Evolutionary conservation across 2,329 filamentous ascomycete species (phyloP).

Genomic region (Chrysoporthe puriensis): DNA sequence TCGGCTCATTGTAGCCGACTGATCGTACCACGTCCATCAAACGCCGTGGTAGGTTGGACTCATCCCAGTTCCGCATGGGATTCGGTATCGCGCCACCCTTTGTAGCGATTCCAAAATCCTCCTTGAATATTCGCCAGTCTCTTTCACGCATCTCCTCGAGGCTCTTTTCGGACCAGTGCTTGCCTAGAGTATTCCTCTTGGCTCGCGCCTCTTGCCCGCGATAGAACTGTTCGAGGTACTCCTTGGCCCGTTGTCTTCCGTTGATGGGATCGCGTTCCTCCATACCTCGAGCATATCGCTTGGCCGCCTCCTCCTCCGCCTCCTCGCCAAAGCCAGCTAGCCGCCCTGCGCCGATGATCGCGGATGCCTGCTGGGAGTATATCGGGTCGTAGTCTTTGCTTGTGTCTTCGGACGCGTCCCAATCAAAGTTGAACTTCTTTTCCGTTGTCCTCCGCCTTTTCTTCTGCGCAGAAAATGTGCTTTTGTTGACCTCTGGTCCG

Average conservation of each 20-base stretch:
- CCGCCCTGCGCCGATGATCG: constrained; percentile 54
- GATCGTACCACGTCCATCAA: constrained; percentile 80
- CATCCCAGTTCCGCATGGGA: constrained; percentile 92
- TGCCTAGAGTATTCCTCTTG: constrained; percentile 76
- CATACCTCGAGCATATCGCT: constrained; percentile 68
- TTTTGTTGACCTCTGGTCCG: constrained; percentile 82
- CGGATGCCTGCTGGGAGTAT: constrained; percentile 70
- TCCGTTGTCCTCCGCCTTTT: constrained; percentile 91
- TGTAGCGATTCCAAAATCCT: constrained; percentile 95
- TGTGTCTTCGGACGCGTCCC: constrained; percentile 94
- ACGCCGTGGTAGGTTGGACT: constrained; percentile 77
- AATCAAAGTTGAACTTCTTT: constrained; percentile 99
- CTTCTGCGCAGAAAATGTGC: constrained; percentile 91
- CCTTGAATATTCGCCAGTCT: constrained; percentile 99
- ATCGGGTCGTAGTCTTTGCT: constrained; percentile 80
- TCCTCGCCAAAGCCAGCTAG: constrained; percentile 58
- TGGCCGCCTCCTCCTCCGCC: constrained; percentile 57
- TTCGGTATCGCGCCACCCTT: constrained; percentile 92
- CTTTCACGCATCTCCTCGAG: constrained; percentile 93
- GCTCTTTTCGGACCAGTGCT: constrained; percentile 94
- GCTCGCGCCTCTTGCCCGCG: constrained; percentile 71
- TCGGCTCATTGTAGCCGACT: constrained; percentile 90
- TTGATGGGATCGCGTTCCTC: constrained; percentile 76
- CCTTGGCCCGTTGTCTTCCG: constrained; percentile 74
- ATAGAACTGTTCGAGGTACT: constrained; percentile 84